Percentiles rank a stretch among this genome's conserved stretches.
phyloP scores from a whole-genome alignment of 345 rosid genomes.

The Aethionema arabicum region DNA sequence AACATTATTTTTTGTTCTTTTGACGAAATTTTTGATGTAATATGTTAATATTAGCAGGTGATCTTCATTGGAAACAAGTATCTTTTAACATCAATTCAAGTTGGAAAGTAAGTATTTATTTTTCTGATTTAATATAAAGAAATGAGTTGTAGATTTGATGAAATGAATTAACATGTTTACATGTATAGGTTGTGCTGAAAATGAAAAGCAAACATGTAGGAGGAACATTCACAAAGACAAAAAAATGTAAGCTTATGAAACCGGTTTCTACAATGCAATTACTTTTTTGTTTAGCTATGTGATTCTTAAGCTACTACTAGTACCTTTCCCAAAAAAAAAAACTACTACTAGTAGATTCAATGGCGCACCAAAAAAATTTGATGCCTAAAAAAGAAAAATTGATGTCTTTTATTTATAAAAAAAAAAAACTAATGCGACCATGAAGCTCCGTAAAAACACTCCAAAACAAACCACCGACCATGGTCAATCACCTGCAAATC shows the following conservation, averaged over 20 bases:
- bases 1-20: background rate
- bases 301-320: too few species aligned
- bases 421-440: too few species aligned
- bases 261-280: background rate
- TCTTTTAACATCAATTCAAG: slow-evolving; percentile 72
- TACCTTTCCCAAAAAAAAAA: too few species aligned
- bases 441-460: too few species aligned
- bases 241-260: slow-evolving; percentile 60
- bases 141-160: background rate
- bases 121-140: background rate
- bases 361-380: too few species aligned
- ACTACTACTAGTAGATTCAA: too few species aligned
- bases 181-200: slow-evolving; percentile 75
- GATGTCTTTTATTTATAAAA: too few species aligned
- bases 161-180: background rate
- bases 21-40: background rate
- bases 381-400: too few species aligned
- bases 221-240: slow-evolving; percentile 85
- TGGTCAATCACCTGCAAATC: too few species aligned
- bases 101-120: slow-evolving; percentile 58
- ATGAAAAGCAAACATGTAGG: slow-evolving; percentile 89
- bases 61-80: slow-evolving; percentile 88
- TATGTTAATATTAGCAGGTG: slow-evolving; percentile 52
- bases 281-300: too few species aligned
- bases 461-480: too few species aligned